Base-by-base conservation (phyloP, 2,329 filamentous ascomycete genomes). In the Talaromyces atroroseus region DNA sequence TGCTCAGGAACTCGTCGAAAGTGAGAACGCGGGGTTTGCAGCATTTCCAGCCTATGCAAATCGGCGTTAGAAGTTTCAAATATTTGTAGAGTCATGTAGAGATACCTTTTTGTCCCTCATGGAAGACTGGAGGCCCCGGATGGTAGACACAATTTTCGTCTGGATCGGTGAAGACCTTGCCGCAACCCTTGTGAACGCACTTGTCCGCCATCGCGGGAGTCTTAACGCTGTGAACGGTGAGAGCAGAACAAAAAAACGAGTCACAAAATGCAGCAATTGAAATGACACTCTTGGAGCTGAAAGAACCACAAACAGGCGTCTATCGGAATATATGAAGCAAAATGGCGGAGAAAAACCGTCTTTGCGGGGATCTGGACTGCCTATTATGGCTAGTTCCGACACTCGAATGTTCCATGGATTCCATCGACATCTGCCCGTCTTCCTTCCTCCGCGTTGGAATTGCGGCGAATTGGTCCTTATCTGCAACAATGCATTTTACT, bases 71-170 rank as follows among this genome's bases (percentile, higher is more conserved):
- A 23, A 26, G 47, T 45, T 53, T 32, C 5, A 3, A 5, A 24
- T 40, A 54, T 58, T 44, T 18, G 2, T 14, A 36, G 14, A 36
- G 4, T 14, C 2, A 36, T 5, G 8, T 5, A 29, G 26, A 4
- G 2, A 70, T 78, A 96, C 92, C 94, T 85, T 99, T 97, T 76
- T 96, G 92, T 60, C 94, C 94, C 77, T 99, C 94, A 72, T 97
- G 94, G 74, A 99, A 99, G 71, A 94, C 81, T 47, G 94, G 94
- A 62, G 92, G 90, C 56, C 92, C 92, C 45, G 92, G 90, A 76
- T 99, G 94, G 77, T 96, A 97, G 65, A 84, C 77, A 76, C 94
- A 99, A 64, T 86, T 81, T 73, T 96, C 92, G 44, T 90, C 84
- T 10, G 86, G 76, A 72, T 96, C 88, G 49, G 86, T 85, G 74